These are phyloP conservation scores for Pyrenophora tritici-repentis DNA, from an alignment of 2,329 filamentous ascomycete species.

Conservation along the genomic window DNA sequence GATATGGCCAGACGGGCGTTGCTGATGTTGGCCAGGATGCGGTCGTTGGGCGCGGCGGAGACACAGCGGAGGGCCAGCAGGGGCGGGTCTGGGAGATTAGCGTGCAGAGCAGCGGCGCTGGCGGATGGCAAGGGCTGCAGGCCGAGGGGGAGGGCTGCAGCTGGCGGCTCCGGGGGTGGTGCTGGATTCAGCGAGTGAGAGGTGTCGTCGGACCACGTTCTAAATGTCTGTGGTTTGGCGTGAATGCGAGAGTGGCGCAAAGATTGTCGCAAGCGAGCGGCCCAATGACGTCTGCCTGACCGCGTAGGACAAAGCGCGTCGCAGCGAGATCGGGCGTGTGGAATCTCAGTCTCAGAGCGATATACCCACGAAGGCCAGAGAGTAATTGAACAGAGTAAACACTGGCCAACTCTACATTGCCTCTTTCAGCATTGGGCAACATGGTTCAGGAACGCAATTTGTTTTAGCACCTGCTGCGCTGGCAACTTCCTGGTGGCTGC, in stretches of 20 bases:
- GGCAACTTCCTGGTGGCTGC: neutral
- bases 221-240: constrained; percentile 31
- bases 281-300: constrained; percentile 33
- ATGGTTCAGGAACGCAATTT: neutral
- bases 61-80: constrained; percentile 27
- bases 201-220: constrained; percentile 37
- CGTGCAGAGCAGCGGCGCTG: constrained; percentile 22
- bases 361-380: too few relatives aligned
- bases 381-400: too few relatives aligned
- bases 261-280: constrained; percentile 29
- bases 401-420: too few relatives aligned
- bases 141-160: constrained; percentile 16
- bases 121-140: constrained; percentile 12
- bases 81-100: constrained; percentile 17
- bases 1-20: constrained; percentile 36
- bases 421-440: too few relatives aligned
- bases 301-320: constrained; percentile 8
- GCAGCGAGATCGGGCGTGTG: too few relatives aligned
- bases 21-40: constrained; percentile 26
- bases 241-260: constrained; percentile 26
- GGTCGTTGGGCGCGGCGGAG: constrained; percentile 28
- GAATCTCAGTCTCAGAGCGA: too few relatives aligned
- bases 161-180: constrained; percentile 13
- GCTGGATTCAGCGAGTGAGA: constrained; percentile 23
- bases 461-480: constrained; percentile 5